Conservation (phyloP, 768 basidiomycete genomes). For the Ramaria rubella region DNA sequence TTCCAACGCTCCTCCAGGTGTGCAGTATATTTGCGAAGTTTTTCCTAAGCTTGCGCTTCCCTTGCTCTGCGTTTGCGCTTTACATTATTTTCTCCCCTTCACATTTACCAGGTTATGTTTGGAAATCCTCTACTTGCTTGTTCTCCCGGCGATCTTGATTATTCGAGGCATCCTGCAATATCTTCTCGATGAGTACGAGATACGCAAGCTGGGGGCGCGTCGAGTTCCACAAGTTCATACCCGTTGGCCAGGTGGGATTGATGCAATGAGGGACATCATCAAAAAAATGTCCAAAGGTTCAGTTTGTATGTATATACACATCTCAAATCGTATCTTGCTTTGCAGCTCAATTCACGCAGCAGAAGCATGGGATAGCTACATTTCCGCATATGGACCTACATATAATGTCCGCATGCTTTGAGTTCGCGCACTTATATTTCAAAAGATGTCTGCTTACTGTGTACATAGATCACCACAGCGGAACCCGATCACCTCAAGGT, state of each 20-base stretch:
- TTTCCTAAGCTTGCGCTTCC: not conserved
- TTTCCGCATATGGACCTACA: not conserved
- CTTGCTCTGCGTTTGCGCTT: not conserved
- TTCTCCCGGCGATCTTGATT: not conserved
- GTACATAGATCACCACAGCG: not conserved
- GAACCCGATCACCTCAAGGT: constrained; percentile 28
- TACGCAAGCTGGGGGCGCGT: not conserved
- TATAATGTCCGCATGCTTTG: not conserved
- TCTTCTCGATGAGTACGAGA: not conserved
- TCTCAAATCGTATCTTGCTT: not conserved
- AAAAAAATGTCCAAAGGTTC: constrained; percentile 25
- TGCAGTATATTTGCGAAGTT: not conserved
- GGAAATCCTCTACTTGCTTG: not conserved
- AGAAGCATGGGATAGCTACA: not conserved
- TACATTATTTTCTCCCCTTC: not conserved
- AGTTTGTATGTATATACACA: constrained; percentile 23
- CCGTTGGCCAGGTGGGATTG: constrained; percentile 14
- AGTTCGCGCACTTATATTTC: not conserved
- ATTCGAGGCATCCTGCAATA: not conserved
- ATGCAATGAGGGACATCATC: constrained; percentile 23
- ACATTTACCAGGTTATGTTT: not conserved
- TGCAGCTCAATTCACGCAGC: not conserved
- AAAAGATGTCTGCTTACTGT: not conserved
- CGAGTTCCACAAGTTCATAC: not conserved
- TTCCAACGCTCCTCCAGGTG: not conserved